Conservation (phyloP, 2,329 filamentous ascomycete genomes). For the Monosporascus sp. region DNA sequence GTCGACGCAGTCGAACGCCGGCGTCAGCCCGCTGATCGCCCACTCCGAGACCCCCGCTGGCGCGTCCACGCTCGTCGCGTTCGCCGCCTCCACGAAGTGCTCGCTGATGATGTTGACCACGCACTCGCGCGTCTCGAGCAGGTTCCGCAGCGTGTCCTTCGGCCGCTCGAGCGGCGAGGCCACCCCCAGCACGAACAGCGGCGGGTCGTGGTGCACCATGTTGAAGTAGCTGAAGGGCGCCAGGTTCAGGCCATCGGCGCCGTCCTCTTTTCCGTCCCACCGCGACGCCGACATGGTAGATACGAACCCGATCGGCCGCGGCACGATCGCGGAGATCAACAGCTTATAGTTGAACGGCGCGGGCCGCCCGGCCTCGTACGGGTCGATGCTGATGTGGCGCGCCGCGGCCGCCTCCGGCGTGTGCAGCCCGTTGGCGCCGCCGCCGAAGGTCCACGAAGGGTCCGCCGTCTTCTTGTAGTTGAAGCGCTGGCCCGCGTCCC, state of each 20-base stretch:
- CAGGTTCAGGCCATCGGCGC: constrained; percentile 53
- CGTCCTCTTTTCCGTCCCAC: constrained; percentile 47
- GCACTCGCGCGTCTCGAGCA: constrained; percentile 68
- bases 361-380: constrained; percentile 64
- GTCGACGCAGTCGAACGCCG: constrained; percentile 55
- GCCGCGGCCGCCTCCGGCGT: constrained; percentile 14
- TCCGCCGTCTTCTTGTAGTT: constrained; percentile 58
- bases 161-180: constrained; percentile 40
- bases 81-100: constrained; percentile 81
- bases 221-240: constrained; percentile 87
- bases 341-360: constrained; percentile 82
- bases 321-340: constrained; percentile 75
- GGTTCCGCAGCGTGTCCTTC: constrained; percentile 76
- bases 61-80: constrained; percentile 71
- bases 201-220: constrained; percentile 79
- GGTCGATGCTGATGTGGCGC: constrained; percentile 72
- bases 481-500: constrained; percentile 43
- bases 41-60: constrained; percentile 76
- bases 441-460: constrained; percentile 61
- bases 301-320: constrained; percentile 70
- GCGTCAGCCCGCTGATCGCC: constrained; percentile 70
- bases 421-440: constrained; percentile 54
- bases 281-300: constrained; percentile 39
- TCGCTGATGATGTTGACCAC: constrained; percentile 85
- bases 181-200: constrained; percentile 65